phyloP scores from a whole-genome alignment of 352 stramenopile genomes.

The Achlya hypogyna region DNA sequence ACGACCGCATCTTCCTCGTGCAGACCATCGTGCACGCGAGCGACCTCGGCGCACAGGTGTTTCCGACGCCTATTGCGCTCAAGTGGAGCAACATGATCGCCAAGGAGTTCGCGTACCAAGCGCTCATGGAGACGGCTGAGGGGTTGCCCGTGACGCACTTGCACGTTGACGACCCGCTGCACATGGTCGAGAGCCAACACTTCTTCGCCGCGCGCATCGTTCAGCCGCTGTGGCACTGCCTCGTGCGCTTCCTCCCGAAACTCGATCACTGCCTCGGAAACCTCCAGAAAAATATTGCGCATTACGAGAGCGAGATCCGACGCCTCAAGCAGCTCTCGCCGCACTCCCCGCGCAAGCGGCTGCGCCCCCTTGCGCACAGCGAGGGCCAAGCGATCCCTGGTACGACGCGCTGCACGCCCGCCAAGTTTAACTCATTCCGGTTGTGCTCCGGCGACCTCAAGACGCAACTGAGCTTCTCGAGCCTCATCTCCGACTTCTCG shows the following conservation, averaged over 20 bases:
- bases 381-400: conserved; percentile 71
- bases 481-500: not conserved
- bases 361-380: conserved; percentile 22
- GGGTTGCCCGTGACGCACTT: conserved; percentile 73
- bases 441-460: conserved; percentile 9
- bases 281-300: conserved; percentile 57
- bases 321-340: conserved; percentile 37
- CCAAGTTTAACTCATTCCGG: conserved; percentile 80
- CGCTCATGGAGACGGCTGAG: conserved; percentile 68
- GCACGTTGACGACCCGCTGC: conserved; percentile 66
- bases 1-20: conserved; percentile 80
- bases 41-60: conserved; percentile 79
- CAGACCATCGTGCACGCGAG: conserved; percentile 80
- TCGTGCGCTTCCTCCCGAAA: conserved; percentile 69
- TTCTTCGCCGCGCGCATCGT: conserved; percentile 84
- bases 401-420: conserved; percentile 55
- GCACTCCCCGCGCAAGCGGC: conserved; percentile 13
- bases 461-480: conserved; percentile 3
- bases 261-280: conserved; percentile 57
- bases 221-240: conserved; percentile 59
- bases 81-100: conserved; percentile 88
- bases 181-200: conserved; percentile 80
- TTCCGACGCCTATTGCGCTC: conserved; percentile 76
- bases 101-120: conserved; percentile 84
- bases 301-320: conserved; percentile 72